These are phyloP conservation scores for Aspergillus aculeatus DNA, from an alignment of 2,329 filamentous ascomycete genomes.

Conservation along the genomic window DNA sequence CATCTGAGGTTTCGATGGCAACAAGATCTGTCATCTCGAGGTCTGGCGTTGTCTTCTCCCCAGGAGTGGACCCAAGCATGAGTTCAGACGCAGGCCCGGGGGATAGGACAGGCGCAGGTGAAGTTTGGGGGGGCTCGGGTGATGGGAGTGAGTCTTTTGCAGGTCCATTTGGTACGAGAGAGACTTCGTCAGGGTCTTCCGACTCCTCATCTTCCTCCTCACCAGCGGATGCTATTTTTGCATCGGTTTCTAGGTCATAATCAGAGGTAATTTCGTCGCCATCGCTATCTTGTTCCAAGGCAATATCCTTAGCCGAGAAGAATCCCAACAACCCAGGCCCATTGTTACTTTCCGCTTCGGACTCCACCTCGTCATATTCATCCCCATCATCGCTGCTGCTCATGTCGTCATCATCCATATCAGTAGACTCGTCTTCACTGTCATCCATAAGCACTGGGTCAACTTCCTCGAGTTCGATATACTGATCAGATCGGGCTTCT, in stretches of 20 bases:
- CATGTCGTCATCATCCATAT: conserved; percentile 51
- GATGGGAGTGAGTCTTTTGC: conserved; percentile 34
- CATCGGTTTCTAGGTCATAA: conserved; percentile 27
- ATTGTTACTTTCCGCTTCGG: conserved; percentile 42
- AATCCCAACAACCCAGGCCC: conserved; percentile 47
- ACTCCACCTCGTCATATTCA: conserved; percentile 54
- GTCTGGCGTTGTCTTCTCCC: not conserved
- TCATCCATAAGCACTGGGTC: conserved; percentile 47
- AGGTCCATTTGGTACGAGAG: conserved; percentile 32
- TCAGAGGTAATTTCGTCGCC: conserved; percentile 38
- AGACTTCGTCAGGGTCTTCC: conserved; percentile 37
- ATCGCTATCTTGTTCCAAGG: conserved; percentile 33
- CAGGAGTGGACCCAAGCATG: conserved; percentile 15
- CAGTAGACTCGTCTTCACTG: conserved; percentile 47
- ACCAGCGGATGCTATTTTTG: conserved; percentile 20
- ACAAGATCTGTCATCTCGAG: conserved; percentile 6
- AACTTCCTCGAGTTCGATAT: conserved; percentile 42
- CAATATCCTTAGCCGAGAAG: conserved; percentile 46
- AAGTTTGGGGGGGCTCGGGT: conserved; percentile 19
- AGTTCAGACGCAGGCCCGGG: not conserved
- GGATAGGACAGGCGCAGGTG: conserved; percentile 20
- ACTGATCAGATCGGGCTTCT: conserved; percentile 25
- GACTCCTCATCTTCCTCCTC: conserved; percentile 28
- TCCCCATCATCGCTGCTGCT: conserved; percentile 47
- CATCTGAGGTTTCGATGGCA: not conserved